phyloP scores from a whole-genome alignment of 768 basidiomycete genomes.

The Clitopilus passeckerianus region DNA sequence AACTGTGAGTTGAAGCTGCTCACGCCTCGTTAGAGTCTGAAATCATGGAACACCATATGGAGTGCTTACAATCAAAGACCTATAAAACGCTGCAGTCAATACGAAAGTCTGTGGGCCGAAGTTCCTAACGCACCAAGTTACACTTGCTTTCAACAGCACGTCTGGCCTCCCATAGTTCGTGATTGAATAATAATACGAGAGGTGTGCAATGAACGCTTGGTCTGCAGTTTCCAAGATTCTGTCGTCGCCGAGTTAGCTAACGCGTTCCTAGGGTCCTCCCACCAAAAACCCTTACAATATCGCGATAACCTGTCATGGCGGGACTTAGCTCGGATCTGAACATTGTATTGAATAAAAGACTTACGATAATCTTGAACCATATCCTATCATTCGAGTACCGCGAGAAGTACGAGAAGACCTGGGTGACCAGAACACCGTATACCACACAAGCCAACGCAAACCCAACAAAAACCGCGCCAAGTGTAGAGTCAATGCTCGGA shows the following conservation, averaged over 20 bases:
- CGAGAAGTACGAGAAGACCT: constrained; percentile 50
- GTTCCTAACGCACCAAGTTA: constrained; percentile 36
- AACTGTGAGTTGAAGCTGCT: constrained; percentile 40
- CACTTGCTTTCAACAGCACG: constrained; percentile 30
- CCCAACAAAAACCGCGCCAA: constrained; percentile 59
- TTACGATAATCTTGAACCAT: constrained; percentile 46
- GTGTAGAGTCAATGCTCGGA: constrained; percentile 37
- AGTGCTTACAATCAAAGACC: constrained; percentile 46
- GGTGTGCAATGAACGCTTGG: constrained; percentile 51
- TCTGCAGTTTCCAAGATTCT: constrained; percentile 52
- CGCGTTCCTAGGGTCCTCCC: neutral
- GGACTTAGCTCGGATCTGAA: neutral
- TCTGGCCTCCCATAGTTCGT: constrained; percentile 32
- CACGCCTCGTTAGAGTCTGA: neutral
- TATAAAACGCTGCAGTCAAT: constrained; percentile 12
- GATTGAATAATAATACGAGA: constrained; percentile 53
- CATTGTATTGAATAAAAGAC: constrained; percentile 14
- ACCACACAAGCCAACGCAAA: constrained; percentile 46
- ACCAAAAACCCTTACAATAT: constrained; percentile 27
- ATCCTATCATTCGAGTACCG: constrained; percentile 49
- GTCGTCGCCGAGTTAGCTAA: neutral
- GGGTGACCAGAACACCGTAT: constrained; percentile 53
- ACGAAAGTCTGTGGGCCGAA: neutral
- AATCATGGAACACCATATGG: neutral
- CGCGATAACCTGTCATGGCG: constrained; percentile 25